Base-by-base conservation (phyloP, 1,284 basidiomycete genomes). In the Fistulina hepatica region DNA sequence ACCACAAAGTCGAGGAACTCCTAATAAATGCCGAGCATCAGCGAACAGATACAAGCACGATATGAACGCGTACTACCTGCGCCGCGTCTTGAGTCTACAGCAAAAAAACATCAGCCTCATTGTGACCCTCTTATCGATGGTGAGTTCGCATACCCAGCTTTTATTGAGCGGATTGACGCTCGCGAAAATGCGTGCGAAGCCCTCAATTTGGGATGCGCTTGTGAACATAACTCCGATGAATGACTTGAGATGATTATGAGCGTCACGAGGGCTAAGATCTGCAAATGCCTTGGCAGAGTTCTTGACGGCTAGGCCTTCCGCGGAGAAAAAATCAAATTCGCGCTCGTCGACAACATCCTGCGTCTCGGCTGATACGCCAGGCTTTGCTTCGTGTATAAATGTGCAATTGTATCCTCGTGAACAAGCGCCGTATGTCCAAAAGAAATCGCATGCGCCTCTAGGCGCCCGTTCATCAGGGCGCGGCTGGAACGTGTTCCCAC, bases 381-480 rank as follows among this genome's bases (percentile, higher is more conserved):
- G 11, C 8, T 13, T 8, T 19, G 9, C 19, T 11, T 31, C 28
- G 28, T 31, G 28, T 8, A 13, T 13, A 13, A 31, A 31, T 3
- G 28, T 31, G 28, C 28, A 31, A 9, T 31, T 9, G 28, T 16
- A 31, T 3, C 13, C 28, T 13, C 28, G 28, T 6, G 48, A 57
- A 49, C 76, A 80, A 24, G 48, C 51, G 3, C 76, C 76, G 1
- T 50, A 56, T 0, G 59, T 51, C 74, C 73, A 80, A 49, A 56
- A 79, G 47, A 58, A 67, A 15, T 51, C 54, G 54, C 77, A 80
- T 3, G 63, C 54, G 2, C 66, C 65, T 16, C 34, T 47, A 1
- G 72, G 71, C 21, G 55, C 46, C 28, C 28, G 9, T n/a, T n/a
- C n/a, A 9, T 31, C 28, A 16, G 28, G 13, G 13, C 28, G 28